These are phyloP conservation scores for Capsella rubella DNA, from an alignment of 441 rosid genomes.

Conservation along the genomic window DNA sequence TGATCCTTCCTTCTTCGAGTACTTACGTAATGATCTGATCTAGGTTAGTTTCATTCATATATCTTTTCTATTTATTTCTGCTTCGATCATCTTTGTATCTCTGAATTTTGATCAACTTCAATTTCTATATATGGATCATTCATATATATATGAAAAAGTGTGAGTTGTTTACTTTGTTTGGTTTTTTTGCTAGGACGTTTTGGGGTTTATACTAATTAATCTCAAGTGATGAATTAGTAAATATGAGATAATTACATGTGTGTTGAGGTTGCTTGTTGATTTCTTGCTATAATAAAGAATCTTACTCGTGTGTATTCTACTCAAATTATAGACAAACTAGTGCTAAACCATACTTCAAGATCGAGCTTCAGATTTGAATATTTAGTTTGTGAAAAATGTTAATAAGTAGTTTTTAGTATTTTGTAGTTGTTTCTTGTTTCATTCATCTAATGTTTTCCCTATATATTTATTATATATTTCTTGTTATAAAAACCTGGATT, in stretches of 20 bases:
- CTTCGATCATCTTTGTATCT: neutral
- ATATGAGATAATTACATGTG: neutral
- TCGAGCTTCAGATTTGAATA: conserved; percentile 1
- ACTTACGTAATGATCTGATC: neutral
- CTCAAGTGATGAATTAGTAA: neutral
- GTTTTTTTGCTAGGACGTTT: neutral
- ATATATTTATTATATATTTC: neutral
- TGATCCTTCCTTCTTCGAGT: conserved; percentile 13
- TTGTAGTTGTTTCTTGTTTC: conserved; percentile 9
- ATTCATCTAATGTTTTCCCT: neutral
- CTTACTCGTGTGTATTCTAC: neutral
- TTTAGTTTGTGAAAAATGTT: neutral
- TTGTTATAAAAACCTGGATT: neutral
- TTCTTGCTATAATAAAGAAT: neutral
- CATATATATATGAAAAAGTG: neutral
- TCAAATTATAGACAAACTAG: neutral
- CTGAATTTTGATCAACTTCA: neutral
- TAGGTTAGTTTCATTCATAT: conserved; percentile 28
- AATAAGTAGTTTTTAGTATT: too few relatives aligned
- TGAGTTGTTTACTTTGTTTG: neutral
- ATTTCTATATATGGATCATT: neutral
- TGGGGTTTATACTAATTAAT: neutral
- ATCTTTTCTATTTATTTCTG: neutral
- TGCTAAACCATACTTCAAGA: neutral
- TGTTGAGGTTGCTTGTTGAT: conserved; percentile 13